Base-by-base conservation (phyloP, 2,329 filamentous ascomycete species). In the Penicillium janthinellum region DNA sequence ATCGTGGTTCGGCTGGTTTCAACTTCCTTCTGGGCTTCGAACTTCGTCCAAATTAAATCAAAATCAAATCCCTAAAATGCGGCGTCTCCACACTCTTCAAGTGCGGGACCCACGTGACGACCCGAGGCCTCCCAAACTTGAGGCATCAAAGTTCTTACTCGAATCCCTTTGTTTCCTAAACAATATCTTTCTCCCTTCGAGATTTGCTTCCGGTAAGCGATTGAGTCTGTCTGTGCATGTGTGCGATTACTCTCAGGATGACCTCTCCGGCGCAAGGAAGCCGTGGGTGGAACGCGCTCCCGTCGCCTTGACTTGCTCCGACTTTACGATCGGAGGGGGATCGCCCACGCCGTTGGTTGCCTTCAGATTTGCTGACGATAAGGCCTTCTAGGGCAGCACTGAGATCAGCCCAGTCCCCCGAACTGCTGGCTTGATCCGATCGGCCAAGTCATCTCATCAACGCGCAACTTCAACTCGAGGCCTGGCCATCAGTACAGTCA, bases 101-200 rank as follows among this genome's bases (percentile, higher is more conserved):
- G 28, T 35, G 55, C 57, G 55, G 55, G 57, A 25, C 55, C 60
- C 62, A 64, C 62, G 62, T 64, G 62, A 64, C 39, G 52, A 58
- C 57, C 60, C 45, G 38, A 59, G 44, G 51, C 50, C 4, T 38
- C 28, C 49, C 20, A 38, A 39, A 39, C 38, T 39, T 49, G 52
- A 58, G 56, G 51, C 59, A 59, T 62, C 58, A 45, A 57, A 59
- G 56, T 41, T 58, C 48, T 48, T 64, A 14, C 20, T 42, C 31
- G 54, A 47, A 25, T 47, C 38, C 38, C 47, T 57, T 55, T 51
- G 47, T 55, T 38, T 53, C 34, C 37, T n/a, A 39, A 45, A 47
- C 51, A 47, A 57, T 53, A 47, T 56, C 52, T 50, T 52, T 48
- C 14, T 48, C 35, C n/a, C 20, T 50, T 52, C 3, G 47, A 20